phyloP scores from a whole-genome alignment of 495 filamentous ascomycete genomes.

The Tuber umbilicatum region DNA sequence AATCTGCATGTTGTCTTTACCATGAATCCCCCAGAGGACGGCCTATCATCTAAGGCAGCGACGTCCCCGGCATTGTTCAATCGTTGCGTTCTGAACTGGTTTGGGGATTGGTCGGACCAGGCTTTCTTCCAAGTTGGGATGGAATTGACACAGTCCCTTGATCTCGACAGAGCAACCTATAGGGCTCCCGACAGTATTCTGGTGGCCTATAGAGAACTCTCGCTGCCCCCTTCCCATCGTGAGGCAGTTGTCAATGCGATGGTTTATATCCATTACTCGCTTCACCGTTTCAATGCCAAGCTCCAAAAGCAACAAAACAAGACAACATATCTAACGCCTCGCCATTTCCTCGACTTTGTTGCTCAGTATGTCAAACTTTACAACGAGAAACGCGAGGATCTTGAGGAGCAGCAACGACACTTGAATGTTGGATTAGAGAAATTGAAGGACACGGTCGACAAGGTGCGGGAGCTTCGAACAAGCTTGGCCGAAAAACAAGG shows the following conservation, averaged over 20 bases:
- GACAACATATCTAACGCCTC: slow-evolving; percentile 84
- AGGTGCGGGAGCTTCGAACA: slow-evolving; percentile 81
- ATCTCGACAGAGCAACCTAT: slow-evolving; percentile 81
- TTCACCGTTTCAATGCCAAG: slow-evolving; percentile 81
- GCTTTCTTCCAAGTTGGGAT: slow-evolving; percentile 96
- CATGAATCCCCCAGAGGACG: slow-evolving; percentile 98
- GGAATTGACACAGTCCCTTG: slow-evolving; percentile 90
- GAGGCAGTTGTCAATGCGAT: slow-evolving; percentile 92
- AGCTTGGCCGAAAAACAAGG: slow-evolving; percentile 90
- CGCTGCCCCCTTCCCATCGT: slow-evolving; percentile 76
- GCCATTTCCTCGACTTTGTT: slow-evolving; percentile 97
- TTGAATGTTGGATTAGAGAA: slow-evolving; percentile 97
- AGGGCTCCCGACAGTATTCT: slow-evolving; percentile 84
- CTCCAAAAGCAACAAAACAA: slow-evolving; percentile 85
- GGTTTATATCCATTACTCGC: slow-evolving; percentile 95
- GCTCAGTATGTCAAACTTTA: slow-evolving; percentile 96
- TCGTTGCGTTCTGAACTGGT: slow-evolving; percentile 98
- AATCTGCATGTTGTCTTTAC: slow-evolving; percentile 99
- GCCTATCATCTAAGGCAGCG: slow-evolving; percentile 87
- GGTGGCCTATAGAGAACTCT: slow-evolving; percentile 78
- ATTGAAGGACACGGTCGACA: slow-evolving; percentile 94
- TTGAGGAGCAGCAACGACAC: slow-evolving; percentile 97
- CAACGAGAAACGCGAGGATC: slow-evolving; percentile 95
- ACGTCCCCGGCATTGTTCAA: slow-evolving; percentile 98
- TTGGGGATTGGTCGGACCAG: slow-evolving; percentile 98